phyloP scores from a whole-genome alignment of 768 basidiomycete species.

The Lactarius vividus region DNA sequence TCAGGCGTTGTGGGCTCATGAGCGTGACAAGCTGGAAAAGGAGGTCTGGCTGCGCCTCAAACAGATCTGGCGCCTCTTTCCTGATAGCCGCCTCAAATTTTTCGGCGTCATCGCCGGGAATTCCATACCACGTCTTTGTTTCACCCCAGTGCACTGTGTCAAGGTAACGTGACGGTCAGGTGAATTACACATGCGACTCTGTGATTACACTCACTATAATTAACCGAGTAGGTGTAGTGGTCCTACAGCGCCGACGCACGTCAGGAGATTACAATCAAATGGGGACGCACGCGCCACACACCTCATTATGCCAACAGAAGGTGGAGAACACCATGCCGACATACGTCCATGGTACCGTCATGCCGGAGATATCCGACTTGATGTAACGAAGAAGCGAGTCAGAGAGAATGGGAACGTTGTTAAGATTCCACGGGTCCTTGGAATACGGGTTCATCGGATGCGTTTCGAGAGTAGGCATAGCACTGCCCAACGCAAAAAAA shows the following conservation, averaged over 20 bases:
- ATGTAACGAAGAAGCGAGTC: constrained; percentile 95
- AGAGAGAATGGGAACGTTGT: constrained; percentile 91
- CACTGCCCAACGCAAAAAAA: constrained; percentile 46
- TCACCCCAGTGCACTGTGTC: constrained; percentile 94
- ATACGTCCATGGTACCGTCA: constrained; percentile 99
- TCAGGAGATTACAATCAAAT: constrained; percentile 16
- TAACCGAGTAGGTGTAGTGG: constrained; percentile 96
- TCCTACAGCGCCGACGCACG: constrained; percentile 50
- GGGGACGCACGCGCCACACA: constrained; percentile 31
- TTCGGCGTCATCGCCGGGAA: constrained; percentile 92
- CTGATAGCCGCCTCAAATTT: constrained; percentile 96
- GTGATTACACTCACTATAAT: constrained; percentile 65
- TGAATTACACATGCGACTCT: not conserved
- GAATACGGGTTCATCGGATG: constrained; percentile 86
- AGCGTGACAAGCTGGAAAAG: constrained; percentile 97
- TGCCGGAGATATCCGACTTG: constrained; percentile 98
- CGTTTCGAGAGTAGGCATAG: constrained; percentile 93
- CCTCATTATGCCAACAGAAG: constrained; percentile 99
- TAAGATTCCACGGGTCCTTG: constrained; percentile 94
- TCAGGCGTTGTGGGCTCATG: constrained; percentile 90
- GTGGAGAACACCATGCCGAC: constrained; percentile 99
- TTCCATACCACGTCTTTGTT: constrained; percentile 99
- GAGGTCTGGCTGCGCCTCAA: constrained; percentile 95
- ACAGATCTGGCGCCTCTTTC: constrained; percentile 93
- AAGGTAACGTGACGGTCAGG: constrained; percentile 10